Percentiles rank a stretch among this genome's conserved stretches.
Conservation (phyloP, 2,329 filamentous ascomycete genomes). For the Niveomyces coronatus region DNA sequence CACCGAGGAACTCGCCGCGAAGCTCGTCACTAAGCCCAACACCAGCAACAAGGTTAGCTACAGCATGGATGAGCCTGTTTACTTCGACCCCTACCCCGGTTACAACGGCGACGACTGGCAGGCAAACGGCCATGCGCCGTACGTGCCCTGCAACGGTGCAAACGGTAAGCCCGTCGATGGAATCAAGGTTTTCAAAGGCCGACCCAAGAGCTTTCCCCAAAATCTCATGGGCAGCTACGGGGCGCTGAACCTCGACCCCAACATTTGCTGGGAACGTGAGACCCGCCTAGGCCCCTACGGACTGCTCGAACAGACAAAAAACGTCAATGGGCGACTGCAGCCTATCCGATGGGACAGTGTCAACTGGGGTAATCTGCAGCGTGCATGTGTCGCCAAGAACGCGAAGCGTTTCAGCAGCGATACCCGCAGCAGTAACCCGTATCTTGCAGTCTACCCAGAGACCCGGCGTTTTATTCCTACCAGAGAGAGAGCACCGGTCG, state of each 20-base stretch:
- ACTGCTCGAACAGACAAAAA: slow-evolving; percentile 36
- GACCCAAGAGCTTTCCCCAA: slow-evolving; percentile 46
- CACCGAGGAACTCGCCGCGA: slow-evolving; percentile 19
- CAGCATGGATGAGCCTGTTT: slow-evolving; percentile 36
- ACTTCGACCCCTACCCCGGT: slow-evolving; percentile 61
- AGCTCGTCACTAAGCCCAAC: slow-evolving; percentile 24
- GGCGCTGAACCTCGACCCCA: slow-evolving; percentile 48
- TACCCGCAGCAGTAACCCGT: slow-evolving; percentile 31
- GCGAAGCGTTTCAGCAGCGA: slow-evolving; percentile 47
- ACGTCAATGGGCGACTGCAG: slow-evolving; percentile 27
- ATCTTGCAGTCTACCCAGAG: slow-evolving; percentile 31
- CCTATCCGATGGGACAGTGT: slow-evolving; percentile 51
- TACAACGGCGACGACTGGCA: slow-evolving; percentile 57
- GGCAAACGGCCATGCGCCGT: slow-evolving; percentile 42
- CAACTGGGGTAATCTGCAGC: slow-evolving; percentile 62
- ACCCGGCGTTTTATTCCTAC: slow-evolving; percentile 14
- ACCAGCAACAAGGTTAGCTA: slow-evolving; percentile 24
- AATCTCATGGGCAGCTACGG: slow-evolving; percentile 54
- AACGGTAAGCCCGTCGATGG: slow-evolving; percentile 50
- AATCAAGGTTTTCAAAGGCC: slow-evolving; percentile 52
- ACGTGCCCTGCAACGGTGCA: slow-evolving; percentile 56
- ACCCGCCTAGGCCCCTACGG: slow-evolving; percentile 61
- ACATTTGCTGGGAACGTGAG: slow-evolving; percentile 58
- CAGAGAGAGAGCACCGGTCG: background rate
- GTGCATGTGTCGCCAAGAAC: slow-evolving; percentile 56